Percentiles rank a stretch among this genome's conserved stretches.
Conservation (phyloP, 768 basidiomycete species). For the Gymnopilus dilepis region DNA sequence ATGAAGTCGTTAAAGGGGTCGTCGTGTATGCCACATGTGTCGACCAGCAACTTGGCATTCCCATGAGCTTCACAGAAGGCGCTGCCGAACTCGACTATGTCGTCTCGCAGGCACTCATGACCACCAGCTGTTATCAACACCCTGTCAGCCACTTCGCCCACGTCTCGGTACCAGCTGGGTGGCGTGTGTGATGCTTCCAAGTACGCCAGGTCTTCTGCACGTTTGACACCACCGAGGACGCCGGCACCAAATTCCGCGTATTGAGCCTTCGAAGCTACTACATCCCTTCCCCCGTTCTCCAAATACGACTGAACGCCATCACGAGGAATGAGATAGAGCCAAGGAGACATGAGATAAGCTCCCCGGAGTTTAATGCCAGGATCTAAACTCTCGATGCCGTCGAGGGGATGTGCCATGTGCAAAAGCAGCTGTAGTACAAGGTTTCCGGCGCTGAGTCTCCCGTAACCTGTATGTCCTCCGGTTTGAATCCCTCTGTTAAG, state of each 20-base stretch:
- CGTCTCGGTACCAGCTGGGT: conserved; percentile 30
- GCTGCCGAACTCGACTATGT: conserved; percentile 27
- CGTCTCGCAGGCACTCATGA: conserved; percentile 31
- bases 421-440: conserved; percentile 36
- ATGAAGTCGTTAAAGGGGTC: conserved; percentile 26
- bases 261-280: conserved; percentile 6
- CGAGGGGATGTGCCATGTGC: conserved; percentile 36
- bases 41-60: conserved; percentile 18
- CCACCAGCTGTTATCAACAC: conserved; percentile 34
- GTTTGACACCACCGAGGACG: conserved; percentile 32
- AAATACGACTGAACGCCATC: conserved; percentile 11
- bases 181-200: conserved; percentile 31
- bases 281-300: conserved; percentile 16
- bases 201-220: conserved; percentile 27
- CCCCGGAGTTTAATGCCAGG: conserved; percentile 30
- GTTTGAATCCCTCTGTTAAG: conserved; percentile 28
- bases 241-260: conserved; percentile 25
- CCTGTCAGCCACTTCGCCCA: conserved; percentile 28
- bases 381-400: conserved; percentile 19
- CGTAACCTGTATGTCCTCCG: conserved; percentile 33
- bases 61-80: conserved; percentile 17
- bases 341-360: conserved; percentile 39
- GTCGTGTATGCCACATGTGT: conserved; percentile 23
- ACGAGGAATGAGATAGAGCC: conserved; percentile 17
- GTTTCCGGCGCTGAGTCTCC: conserved; percentile 44